Conservation (phyloP, 345 rosid species). For the Murraya paniculata region DNA sequence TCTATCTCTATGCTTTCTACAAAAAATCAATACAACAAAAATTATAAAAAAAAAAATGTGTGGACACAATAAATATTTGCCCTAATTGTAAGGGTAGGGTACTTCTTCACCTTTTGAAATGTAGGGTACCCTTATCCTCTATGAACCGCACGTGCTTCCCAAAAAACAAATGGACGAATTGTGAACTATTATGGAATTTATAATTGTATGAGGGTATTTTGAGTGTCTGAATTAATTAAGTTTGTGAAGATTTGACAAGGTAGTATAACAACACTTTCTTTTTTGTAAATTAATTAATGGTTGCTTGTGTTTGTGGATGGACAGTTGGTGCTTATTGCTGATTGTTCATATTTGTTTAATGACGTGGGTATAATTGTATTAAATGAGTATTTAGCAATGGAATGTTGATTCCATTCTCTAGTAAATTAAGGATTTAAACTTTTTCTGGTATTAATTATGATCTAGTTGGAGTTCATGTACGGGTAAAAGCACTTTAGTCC, state of each 20-base stretch:
- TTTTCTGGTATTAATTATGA: too few species aligned
- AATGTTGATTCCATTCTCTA: too few species aligned
- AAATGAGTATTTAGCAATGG: not conserved
- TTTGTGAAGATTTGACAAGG: conserved; percentile 13
- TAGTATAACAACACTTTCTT: conserved; percentile 17
- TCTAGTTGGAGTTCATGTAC: too few species aligned
- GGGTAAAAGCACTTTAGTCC: too few species aligned
- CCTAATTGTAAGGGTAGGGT: not conserved
- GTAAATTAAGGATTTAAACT: too few species aligned
- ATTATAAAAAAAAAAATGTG: not conserved
- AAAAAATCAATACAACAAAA: too few species aligned
- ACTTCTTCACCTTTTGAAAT: conserved; percentile 16
- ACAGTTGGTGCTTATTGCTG: conserved; percentile 6
- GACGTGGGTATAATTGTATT: not conserved
- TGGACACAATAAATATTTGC: conserved; percentile 11
- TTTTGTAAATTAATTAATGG: conserved; percentile 14
- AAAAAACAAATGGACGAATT: not conserved
- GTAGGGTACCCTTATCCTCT: conserved; percentile 12
- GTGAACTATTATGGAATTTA: not conserved
- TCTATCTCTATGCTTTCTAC: too few species aligned
- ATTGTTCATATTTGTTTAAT: not conserved
- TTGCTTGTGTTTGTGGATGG: not conserved
- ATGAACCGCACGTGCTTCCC: not conserved
- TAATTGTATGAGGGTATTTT: not conserved
- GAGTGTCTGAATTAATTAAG: conserved; percentile 16